A percentile compares a stretch with the other conserved stretches of the same genome.
These are phyloP conservation scores for Solanum lycopersicoides DNA, from an alignment of 257 asterid species.

Conservation along the genomic window DNA sequence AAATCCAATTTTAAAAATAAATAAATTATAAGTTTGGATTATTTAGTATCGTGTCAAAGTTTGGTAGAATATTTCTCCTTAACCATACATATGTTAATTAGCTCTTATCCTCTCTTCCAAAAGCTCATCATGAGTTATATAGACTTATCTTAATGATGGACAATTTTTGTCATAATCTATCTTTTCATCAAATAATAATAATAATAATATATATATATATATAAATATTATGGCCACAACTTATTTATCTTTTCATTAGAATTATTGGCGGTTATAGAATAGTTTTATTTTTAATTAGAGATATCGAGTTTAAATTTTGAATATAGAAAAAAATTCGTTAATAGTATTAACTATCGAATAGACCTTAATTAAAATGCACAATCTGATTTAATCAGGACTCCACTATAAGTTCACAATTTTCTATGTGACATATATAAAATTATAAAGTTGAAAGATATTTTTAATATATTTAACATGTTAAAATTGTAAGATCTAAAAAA, in stretches of 20 bases:
- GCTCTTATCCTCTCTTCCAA: background rate
- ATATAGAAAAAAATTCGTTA: too few species aligned
- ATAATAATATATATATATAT: background rate
- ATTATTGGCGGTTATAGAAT: too few species aligned
- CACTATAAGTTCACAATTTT: too few species aligned
- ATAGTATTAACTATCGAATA: rapidly evolving
- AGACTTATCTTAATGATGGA: background rate
- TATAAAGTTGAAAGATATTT: too few species aligned
- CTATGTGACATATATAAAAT: too few species aligned
- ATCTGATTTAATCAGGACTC: background rate
- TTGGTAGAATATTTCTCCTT: background rate
- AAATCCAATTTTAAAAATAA: too few species aligned
- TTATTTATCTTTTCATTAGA: background rate
- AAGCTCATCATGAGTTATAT: background rate
- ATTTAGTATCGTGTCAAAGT: background rate
- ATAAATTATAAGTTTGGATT: background rate
- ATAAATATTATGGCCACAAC: background rate
- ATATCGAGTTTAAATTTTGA: too few species aligned
- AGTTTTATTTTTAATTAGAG: too few species aligned
- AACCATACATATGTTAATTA: background rate
- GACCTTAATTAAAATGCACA: too few species aligned
- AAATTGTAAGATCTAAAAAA: too few species aligned
- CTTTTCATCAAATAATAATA: background rate
- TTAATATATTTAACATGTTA: too few species aligned
- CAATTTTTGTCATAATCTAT: background rate